phyloP scores from a whole-genome alignment of 2,329 filamentous ascomycete genomes.

The Aspergillus melleus region DNA sequence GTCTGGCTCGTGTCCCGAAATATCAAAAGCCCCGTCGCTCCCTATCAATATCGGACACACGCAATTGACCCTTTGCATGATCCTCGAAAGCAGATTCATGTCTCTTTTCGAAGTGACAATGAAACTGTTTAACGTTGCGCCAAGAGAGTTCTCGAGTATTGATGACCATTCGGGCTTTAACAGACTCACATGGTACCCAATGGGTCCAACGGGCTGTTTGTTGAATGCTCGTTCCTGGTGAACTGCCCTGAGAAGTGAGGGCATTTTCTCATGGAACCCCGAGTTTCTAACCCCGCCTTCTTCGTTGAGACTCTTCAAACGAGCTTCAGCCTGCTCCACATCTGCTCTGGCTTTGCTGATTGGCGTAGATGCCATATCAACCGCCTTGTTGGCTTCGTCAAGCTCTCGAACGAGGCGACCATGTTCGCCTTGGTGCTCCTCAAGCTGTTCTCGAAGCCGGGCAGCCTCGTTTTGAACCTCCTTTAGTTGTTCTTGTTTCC shows the following conservation, averaged over 20 bases:
- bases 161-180: constrained; percentile 78
- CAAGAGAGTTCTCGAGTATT: constrained; percentile 76
- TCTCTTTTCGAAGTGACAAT: constrained; percentile 78
- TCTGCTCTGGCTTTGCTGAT: constrained; percentile 54
- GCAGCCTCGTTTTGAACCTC: constrained; percentile 55
- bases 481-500: constrained; percentile 61
- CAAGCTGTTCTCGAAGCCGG: constrained; percentile 45
- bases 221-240: constrained; percentile 67
- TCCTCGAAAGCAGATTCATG: constrained; percentile 62
- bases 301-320: constrained; percentile 54
- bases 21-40: constrained; percentile 56
- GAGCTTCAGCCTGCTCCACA: constrained; percentile 52
- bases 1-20: constrained; percentile 71
- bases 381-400: constrained; percentile 35
- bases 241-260: constrained; percentile 67
- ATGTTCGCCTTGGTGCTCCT: constrained; percentile 42
- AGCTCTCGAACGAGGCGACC: constrained; percentile 37
- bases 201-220: constrained; percentile 75
- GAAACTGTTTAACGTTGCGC: constrained; percentile 70
- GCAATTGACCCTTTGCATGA: constrained; percentile 64
- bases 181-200: constrained; percentile 76
- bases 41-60: constrained; percentile 65
- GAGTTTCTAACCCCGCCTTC: constrained; percentile 61
- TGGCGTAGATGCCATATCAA: constrained; percentile 22
- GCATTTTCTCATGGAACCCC: constrained; percentile 65